Evolutionary conservation across 1,284 basidiomycete genomes (phyloP).

Genomic region (Ustilago nuda): DNA sequence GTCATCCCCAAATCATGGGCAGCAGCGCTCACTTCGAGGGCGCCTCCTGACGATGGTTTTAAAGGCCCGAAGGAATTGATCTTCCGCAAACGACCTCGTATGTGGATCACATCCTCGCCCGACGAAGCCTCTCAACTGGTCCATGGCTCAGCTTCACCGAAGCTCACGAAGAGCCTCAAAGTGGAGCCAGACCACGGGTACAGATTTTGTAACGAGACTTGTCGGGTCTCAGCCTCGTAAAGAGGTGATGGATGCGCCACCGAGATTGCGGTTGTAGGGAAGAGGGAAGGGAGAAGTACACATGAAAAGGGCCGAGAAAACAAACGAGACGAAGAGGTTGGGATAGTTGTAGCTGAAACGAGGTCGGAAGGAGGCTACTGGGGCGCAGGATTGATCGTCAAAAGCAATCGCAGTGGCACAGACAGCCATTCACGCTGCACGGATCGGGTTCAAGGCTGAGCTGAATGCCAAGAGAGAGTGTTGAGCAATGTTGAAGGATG

Average conservation of each 20-base stretch:
- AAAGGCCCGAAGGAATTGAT: slow-evolving; percentile 43
- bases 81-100: slow-evolving; percentile 45
- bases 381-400: neutral
- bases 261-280: slow-evolving; percentile 34
- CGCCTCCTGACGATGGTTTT: slow-evolving; percentile 60
- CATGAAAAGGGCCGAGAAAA: neutral
- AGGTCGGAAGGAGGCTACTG: neutral
- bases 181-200: slow-evolving; percentile 17
- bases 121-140: slow-evolving; percentile 43
- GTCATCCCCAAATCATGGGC: slow-evolving; percentile 60
- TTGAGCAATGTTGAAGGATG: neutral
- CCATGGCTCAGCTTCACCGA: slow-evolving; percentile 22
- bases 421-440: slow-evolving; percentile 1
- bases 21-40: slow-evolving; percentile 41
- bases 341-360: neutral
- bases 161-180: slow-evolving; percentile 58
- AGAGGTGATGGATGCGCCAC: slow-evolving; percentile 32
- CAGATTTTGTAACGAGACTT: slow-evolving; percentile 45
- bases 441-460: neutral
- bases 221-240: slow-evolving; percentile 23
- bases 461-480: neutral
- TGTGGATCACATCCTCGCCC: slow-evolving; percentile 32
- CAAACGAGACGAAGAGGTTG: neutral
- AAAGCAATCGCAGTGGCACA: slow-evolving; percentile 1
- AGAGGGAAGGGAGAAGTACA: neutral